Evolutionary conservation across 495 filamentous ascomycete species (phyloP), one percentile per base, ranked within the genome.

Genomic region (Talaromyces proteolyticus): DNA sequence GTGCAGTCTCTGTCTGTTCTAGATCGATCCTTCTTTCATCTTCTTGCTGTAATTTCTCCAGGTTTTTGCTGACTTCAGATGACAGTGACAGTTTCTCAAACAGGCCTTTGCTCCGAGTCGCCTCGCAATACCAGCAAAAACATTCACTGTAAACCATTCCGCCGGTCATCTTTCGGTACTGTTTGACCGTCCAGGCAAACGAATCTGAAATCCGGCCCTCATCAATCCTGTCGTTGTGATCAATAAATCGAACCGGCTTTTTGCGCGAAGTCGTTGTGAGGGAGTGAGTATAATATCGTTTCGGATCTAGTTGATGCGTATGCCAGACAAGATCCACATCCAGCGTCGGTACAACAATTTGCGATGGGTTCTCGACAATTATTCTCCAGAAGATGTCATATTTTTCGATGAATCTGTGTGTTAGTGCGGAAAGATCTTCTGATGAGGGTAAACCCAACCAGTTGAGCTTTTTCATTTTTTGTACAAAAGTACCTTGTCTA

Each of bases 41-140:
- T n/a, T n/a, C n/a, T n/a, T n/a, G n/a, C n/a, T n/a, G n/a, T n/a
- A n/a, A n/a, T n/a, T n/a, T n/a, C n/a, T n/a, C n/a, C n/a, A n/a
- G n/a, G n/a, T n/a, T n/a, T n/a, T n/a, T n/a, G n/a, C n/a, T n/a
- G n/a, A n/a, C n/a, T n/a, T n/a, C n/a, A n/a, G n/a, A n/a, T n/a
- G n/a, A n/a, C n/a, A n/a, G n/a, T n/a, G n/a, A n/a, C n/a, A n/a
- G n/a, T n/a, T n/a, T n/a, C n/a, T n/a, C n/a, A n/a, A n/a, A n/a
- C n/a, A n/a, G n/a, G n/a, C n/a, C n/a, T n/a, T n/a, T n/a, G n/a
- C n/a, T n/a, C n/a, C n/a, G n/a, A n/a, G n/a, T n/a, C n/a, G 84
- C 80, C 69, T 93, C 89, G 67, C 90, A 95, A 59, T 90, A 91
- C 88, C 90, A 95, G 66, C 90, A 95, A 3, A 82, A 88, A 61